Evolutionary conservation across 352 stramenopile genomes (phyloP).

Genomic region (Phytopythium mirpurense): DNA sequence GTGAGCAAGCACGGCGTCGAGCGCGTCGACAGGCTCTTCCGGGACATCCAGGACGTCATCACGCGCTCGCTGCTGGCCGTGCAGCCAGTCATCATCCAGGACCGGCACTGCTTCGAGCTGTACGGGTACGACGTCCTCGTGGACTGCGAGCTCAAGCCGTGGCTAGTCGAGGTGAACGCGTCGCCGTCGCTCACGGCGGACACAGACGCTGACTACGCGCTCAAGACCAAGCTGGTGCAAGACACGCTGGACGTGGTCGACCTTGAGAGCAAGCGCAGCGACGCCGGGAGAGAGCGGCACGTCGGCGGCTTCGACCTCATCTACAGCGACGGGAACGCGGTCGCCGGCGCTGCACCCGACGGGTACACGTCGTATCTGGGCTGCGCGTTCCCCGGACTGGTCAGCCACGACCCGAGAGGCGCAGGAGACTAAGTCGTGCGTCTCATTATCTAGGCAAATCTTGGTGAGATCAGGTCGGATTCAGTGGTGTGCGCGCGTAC

Average conservation of each 20-base stretch:
- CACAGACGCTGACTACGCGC: constrained; percentile 88
- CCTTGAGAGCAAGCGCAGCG: constrained; percentile 69
- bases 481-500: too few species aligned
- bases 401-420: not conserved
- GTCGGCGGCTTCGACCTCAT: constrained; percentile 76
- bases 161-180: constrained; percentile 93
- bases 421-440: not conserved
- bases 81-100: constrained; percentile 93
- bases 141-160: constrained; percentile 88
- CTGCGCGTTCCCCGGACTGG: constrained; percentile 27
- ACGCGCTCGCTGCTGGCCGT: constrained; percentile 83
- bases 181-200: constrained; percentile 88
- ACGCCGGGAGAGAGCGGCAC: constrained; percentile 33
- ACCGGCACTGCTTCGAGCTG: constrained; percentile 95
- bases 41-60: constrained; percentile 88
- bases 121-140: constrained; percentile 94
- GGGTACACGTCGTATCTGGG: constrained; percentile 62
- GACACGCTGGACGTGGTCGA: constrained; percentile 94
- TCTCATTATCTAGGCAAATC: not conserved
- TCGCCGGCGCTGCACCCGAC: constrained; percentile 29
- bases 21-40: constrained; percentile 83
- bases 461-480: too few species aligned
- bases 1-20: constrained; percentile 82
- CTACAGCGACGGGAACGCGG: constrained; percentile 42
- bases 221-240: constrained; percentile 93